Base-by-base conservation (phyloP, 2,329 filamentous ascomycete genomes). In the Fusarium sp. region DNA sequence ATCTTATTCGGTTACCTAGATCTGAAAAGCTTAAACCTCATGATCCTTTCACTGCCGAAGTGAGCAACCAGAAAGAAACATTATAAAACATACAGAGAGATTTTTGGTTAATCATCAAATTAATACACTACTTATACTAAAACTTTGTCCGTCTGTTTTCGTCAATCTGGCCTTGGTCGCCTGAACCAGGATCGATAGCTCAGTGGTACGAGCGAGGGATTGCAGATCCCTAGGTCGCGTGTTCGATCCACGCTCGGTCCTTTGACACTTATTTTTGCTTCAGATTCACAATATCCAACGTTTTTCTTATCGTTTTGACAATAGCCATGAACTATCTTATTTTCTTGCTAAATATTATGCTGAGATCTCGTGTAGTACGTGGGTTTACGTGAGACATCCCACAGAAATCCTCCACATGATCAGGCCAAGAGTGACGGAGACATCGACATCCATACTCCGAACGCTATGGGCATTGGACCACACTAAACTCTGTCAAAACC, bases 221-320 rank as follows among this genome's bases (percentile, higher is more conserved):
- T 63, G 61, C 61, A 63, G 61, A 63, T 63, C 61, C 61, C 61
- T 65, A 63, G 61, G 61, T 63, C 61, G 60, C 61, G 61, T 63
- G 61, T 63, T 63, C 61, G 51, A 63, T 63, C 61, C 61, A 63
- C 61, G 61, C 60, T 63, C 61, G 61, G 61, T 63, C 61, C 61
- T 63, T 2, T 4, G 1, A 0, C 0, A 8, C 19, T 7, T 1
- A 17, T 60, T 60, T 60, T 60, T 54, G 10, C 7, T 9, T 2
- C n/a, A 6, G 8, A 36, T 19, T 4, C 19, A 17, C 23, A 25
- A 5, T 25, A 25, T 8, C 8, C 4, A 25, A 8, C 2, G 8
- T 25, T 25, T 8, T 25, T 6, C 23, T 10, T 3, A 5, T 29
- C 11, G 11, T 29, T 29, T 29, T 29, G 23, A 25, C 23, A 25